These are phyloP conservation scores for Marchantia polymorpha DNA, from an alignment of 225 moss, liverwort and hornwort genomes.

Conservation along the genomic window DNA sequence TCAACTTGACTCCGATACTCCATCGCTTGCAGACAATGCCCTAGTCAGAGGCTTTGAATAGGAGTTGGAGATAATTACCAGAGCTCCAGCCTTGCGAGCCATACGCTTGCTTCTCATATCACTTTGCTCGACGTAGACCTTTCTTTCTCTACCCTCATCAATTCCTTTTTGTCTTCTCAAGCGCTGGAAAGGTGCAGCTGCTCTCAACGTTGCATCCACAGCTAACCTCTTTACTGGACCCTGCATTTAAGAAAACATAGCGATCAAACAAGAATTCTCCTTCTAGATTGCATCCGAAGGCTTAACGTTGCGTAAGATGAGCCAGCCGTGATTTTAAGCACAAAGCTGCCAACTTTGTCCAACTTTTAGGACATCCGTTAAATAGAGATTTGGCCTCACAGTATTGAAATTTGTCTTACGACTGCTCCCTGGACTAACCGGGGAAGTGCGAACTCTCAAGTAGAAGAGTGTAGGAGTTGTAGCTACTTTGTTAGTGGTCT, in stretches of 20 bases:
- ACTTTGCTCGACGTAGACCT: slow-evolving; percentile 80
- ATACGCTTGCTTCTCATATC: slow-evolving; percentile 96
- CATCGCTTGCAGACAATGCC: not conserved
- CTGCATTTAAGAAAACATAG: slow-evolving; percentile 23
- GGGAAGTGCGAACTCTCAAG: not conserved
- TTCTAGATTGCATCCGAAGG: not conserved
- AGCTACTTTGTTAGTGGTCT: not conserved
- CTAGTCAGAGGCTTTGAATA: not conserved
- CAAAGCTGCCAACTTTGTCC: not conserved
- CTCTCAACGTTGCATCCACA: slow-evolving; percentile 91
- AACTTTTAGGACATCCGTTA: no score
- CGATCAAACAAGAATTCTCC: not conserved
- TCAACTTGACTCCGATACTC: no score
- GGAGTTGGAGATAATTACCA: slow-evolving; percentile 40
- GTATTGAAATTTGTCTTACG: not conserved
- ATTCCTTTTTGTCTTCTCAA: slow-evolving; percentile 63
- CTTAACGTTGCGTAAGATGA: not conserved
- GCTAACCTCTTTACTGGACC: slow-evolving; percentile 89
- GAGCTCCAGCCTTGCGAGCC: slow-evolving; percentile 94
- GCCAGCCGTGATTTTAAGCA: not conserved
- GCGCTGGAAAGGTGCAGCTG: slow-evolving; percentile 86
- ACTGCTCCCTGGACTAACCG: not conserved
- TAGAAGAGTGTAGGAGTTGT: not conserved
- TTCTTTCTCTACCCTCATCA: slow-evolving; percentile 63
- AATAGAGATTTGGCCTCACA: not conserved